Evolutionary conservation across 2,329 filamentous ascomycete species (phyloP).

Genomic region (Colletotrichum sp.): DNA sequence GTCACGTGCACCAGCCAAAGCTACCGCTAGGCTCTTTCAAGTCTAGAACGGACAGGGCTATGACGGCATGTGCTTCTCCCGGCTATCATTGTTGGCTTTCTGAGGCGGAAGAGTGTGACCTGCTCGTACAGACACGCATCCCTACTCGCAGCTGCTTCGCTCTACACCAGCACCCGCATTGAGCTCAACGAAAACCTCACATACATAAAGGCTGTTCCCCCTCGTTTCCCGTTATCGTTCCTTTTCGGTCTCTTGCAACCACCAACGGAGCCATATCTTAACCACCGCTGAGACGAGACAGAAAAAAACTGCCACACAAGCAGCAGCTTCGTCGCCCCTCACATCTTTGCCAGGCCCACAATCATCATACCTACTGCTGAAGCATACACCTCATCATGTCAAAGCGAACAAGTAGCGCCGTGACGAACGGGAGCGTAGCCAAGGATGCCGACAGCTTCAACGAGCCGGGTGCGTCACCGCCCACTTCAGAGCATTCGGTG

Average conservation of each 20-base stretch:
- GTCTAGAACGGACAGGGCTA: conserved; percentile 16
- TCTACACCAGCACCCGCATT: neutral
- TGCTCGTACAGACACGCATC: neutral
- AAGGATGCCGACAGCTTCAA: conserved; percentile 31
- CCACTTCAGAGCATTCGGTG: conserved; percentile 13
- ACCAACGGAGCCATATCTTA: neutral
- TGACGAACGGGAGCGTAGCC: conserved; percentile 50
- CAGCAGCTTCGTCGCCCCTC: neutral
- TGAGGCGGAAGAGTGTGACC: conserved; percentile 3
- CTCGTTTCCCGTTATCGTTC: neutral
- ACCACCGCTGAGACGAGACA: neutral
- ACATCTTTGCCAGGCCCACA: neutral
- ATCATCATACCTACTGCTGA: neutral
- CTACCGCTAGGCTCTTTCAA: conserved; percentile 3
- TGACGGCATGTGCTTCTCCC: conserved; percentile 21
- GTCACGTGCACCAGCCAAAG: conserved; percentile 1
- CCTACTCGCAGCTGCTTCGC: neutral
- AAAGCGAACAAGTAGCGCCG: conserved; percentile 59
- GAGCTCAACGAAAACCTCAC: neutral
- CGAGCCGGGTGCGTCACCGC: conserved; percentile 36
- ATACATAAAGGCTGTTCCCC: conserved; percentile 2
- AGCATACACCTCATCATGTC: conserved; percentile 54
- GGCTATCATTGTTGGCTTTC: conserved; percentile 16
- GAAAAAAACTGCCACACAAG: neutral
- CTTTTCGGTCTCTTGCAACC: neutral